Base-by-base conservation (phyloP, 352 stramenopile species). In the Pythium brachiatum region DNA sequence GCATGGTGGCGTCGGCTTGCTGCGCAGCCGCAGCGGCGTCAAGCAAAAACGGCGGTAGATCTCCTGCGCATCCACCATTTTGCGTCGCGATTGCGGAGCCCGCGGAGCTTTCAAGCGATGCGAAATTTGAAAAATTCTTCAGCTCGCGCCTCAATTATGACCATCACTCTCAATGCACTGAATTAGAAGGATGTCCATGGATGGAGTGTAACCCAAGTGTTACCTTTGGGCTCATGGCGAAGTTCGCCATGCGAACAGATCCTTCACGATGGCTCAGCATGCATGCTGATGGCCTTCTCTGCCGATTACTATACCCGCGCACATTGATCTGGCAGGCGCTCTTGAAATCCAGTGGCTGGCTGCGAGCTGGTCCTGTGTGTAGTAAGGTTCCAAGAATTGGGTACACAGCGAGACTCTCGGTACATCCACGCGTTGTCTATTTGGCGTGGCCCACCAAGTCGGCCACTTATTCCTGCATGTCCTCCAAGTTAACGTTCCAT, bases 41-140 rank as follows among this genome's bases (percentile, higher is more conserved):
- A 43, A 39, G 46, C 36, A 56, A 25, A 72, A 72, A 47, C 55
- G 64, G 11, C 53, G 36, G 43, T 72, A 72, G 55, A 72, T 60
- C 46, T 67, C 64, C 25, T 61, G 55, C 27, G 53, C 59, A n/a
- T 67, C 64, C 23, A 44, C 64, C 64, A 71, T 71, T 15, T n/a
- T 47, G 13, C 26, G 12, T 20, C 9, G 12, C n/a, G n/a, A 5
- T 21, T 41, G 9, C 3, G 41, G 15, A 39, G 36, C 53, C 15
- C 38, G 29, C 21, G 53, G 48, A n/a, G 21, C 12, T 36, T 29
- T 21, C 27, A 23, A 16, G 32, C 34, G 50, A 68, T 58, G 21
- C 32, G 27, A 46, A 54, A 60, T 72, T 72, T 66, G 48, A n/a
- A 64, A 57, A 51, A 23, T 51, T 57, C 16, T 46, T 44, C 20